phyloP scores from a whole-genome alignment of 2,329 filamentous ascomycete species.

The Exutisphaerella laricina region DNA sequence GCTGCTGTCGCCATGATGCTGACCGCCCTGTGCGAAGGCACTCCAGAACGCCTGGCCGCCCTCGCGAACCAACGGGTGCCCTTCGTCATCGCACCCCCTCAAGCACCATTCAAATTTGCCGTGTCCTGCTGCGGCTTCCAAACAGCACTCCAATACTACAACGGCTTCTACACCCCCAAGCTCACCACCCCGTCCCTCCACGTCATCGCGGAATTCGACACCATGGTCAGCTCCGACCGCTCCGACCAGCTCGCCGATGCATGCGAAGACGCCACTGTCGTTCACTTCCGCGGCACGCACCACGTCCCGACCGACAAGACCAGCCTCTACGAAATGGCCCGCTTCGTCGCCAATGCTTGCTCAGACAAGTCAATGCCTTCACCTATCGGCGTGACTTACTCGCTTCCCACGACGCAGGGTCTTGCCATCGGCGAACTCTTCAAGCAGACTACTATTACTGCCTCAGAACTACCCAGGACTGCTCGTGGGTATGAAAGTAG shows the following conservation, averaged over 20 bases:
- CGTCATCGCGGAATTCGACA: conserved; percentile 16
- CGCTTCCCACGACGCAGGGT: not conserved
- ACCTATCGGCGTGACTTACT: not conserved
- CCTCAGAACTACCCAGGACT: not conserved
- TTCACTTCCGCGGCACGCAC: conserved; percentile 16
- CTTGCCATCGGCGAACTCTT: not conserved
- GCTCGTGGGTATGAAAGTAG: not conserved
- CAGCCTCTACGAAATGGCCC: conserved; percentile 13
- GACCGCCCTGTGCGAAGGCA: conserved; percentile 16
- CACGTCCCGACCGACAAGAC: conserved; percentile 13
- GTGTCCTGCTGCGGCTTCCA: conserved; percentile 17
- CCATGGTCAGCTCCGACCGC: conserved; percentile 16
- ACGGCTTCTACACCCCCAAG: conserved; percentile 19
- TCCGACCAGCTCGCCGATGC: conserved; percentile 10
- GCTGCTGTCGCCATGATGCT: conserved; percentile 27
- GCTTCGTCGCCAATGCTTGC: conserved; percentile 13
- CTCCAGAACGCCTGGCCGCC: conserved; percentile 12
- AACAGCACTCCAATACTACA: conserved; percentile 16
- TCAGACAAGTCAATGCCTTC: conserved; percentile 1
- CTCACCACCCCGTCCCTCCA: conserved; percentile 16
- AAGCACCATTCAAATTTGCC: conserved; percentile 21
- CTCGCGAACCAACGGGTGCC: conserved; percentile 14
- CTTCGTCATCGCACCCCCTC: conserved; percentile 16
- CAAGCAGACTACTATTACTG: conserved; percentile 1
- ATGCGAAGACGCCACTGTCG: conserved; percentile 10